A percentile compares a stretch with the other conserved stretches of the same genome.
These are phyloP conservation scores for Cercis canadensis DNA, from an alignment of 306 rosid species.

Conservation along the genomic window DNA sequence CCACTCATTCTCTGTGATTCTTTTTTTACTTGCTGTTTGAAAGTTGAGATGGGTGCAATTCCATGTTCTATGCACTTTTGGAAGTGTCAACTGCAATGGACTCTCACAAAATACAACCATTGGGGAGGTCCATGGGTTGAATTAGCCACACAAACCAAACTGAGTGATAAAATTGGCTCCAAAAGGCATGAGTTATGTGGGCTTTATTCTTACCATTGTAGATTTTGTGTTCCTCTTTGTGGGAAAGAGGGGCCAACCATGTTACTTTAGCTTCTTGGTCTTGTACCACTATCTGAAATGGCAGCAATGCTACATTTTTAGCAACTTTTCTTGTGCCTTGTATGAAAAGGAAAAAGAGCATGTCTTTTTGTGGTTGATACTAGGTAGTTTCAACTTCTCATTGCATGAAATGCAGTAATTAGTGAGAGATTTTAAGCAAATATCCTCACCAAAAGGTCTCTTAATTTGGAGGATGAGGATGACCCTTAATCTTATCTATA, in stretches of 20 bases:
- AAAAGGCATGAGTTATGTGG: conserved; percentile 13
- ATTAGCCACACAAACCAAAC: too few species aligned
- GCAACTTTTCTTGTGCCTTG: conserved; percentile 1
- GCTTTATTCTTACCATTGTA: conserved; percentile 8
- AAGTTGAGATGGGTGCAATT: too few species aligned
- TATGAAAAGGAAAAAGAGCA: conserved; percentile 15
- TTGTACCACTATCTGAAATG: too few species aligned
- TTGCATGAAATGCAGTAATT: conserved; percentile 29
- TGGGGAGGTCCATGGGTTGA: too few species aligned
- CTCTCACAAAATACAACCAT: too few species aligned
- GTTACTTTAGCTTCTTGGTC: conserved; percentile 29
- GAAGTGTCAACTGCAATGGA: too few species aligned
- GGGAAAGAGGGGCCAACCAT: conserved; percentile 29
- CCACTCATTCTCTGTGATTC: too few species aligned
- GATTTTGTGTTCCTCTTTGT: conserved; percentile 37
- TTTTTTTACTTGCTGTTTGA: too few species aligned
- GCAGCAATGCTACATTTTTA: conserved; percentile 21
- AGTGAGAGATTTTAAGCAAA: too few species aligned
- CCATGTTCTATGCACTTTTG: too few species aligned
- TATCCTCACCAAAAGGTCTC: too few species aligned
- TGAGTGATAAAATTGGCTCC: too few species aligned
- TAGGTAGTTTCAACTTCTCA: conserved; percentile 29
- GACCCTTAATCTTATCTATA: conserved; percentile 42
- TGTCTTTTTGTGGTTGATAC: conserved; percentile 1
- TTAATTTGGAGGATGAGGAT: conserved; percentile 34